Conservation (phyloP, 2,329 filamentous ascomycete species). For the Diaporthe sp. region DNA sequence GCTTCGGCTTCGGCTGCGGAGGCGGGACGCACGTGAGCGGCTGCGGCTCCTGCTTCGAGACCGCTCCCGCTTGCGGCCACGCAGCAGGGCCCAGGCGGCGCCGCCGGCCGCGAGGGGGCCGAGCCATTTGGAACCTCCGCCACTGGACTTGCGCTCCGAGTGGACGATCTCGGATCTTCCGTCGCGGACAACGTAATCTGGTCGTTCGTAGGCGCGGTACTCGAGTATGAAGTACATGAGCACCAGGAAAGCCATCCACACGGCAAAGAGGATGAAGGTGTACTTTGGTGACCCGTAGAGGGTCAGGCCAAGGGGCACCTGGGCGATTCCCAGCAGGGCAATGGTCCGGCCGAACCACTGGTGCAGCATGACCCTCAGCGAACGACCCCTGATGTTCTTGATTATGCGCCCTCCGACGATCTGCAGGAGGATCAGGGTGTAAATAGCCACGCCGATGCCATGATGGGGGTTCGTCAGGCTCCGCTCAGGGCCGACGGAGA, state of each 20-base stretch:
- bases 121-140: constrained; percentile 59
- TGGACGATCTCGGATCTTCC: constrained; percentile 68
- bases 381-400: constrained; percentile 63
- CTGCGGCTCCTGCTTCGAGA: constrained; percentile 57
- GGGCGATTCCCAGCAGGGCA: constrained; percentile 85
- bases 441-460: constrained; percentile 85
- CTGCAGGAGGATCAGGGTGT: constrained; percentile 79
- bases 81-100: constrained; percentile 62
- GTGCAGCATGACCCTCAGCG: constrained; percentile 77
- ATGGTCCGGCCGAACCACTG: constrained; percentile 88
- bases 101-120: constrained; percentile 67
- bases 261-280: constrained; percentile 86
- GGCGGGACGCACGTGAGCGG: constrained; percentile 51
- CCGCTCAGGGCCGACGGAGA: constrained; percentile 81
- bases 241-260: constrained; percentile 82
- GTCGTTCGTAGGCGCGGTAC: constrained; percentile 73
- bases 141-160: constrained; percentile 52
- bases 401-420: constrained; percentile 78
- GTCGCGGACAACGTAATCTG: constrained; percentile 69
- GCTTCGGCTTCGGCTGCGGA: constrained; percentile 53
- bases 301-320: constrained; percentile 90
- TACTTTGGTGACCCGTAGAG: constrained; percentile 91
- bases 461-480: constrained; percentile 87
- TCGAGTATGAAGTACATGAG: constrained; percentile 84
- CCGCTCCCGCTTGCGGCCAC: constrained; percentile 56